Evolutionary conservation across 2,329 filamentous ascomycete species (phyloP).

Genomic region (Botrytis tulipae): DNA sequence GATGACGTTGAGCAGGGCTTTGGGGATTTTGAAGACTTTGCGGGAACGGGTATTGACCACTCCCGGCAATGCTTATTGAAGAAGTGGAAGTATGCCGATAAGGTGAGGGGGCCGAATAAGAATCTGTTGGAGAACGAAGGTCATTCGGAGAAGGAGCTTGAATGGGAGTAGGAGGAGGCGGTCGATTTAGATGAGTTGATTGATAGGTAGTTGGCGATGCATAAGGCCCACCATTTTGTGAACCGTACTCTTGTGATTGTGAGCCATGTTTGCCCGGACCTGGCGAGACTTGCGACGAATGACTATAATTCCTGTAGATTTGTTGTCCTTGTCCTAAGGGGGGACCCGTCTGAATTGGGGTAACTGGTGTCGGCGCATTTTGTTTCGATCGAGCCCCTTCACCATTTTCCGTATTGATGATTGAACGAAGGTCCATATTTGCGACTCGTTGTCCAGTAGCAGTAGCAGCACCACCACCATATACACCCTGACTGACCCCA

Average conservation of each 20-base stretch:
- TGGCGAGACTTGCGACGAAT: slow-evolving; percentile 35
- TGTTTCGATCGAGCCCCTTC: slow-evolving; percentile 33
- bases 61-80: slow-evolving; percentile 26
- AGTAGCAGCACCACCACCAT: slow-evolving; percentile 25
- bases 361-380: slow-evolving; percentile 37
- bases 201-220: slow-evolving; percentile 38
- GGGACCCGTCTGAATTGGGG: slow-evolving; percentile 35
- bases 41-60: slow-evolving; percentile 38
- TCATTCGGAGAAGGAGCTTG: slow-evolving; percentile 42
- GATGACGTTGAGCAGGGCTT: slow-evolving; percentile 38
- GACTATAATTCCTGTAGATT: slow-evolving; percentile 37
- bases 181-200: slow-evolving; percentile 35
- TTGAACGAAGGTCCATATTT: slow-evolving; percentile 52
- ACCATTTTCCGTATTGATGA: slow-evolving; percentile 47
- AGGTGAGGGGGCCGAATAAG: slow-evolving; percentile 39
- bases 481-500: slow-evolving; percentile 25
- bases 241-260: slow-evolving; percentile 37
- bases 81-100: slow-evolving; percentile 38
- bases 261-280: slow-evolving; percentile 34
- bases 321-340: slow-evolving; percentile 26
- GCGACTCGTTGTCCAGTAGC: slow-evolving; percentile 31
- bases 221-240: slow-evolving; percentile 33
- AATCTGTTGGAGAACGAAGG: slow-evolving; percentile 45
- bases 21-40: slow-evolving; percentile 35
- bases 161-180: slow-evolving; percentile 43